A percentile compares a stretch with the other conserved stretches of the same genome.
Evolutionary conservation across 2,329 filamentous ascomycete species (phyloP).

Genomic region (Fragosphaeria purpurea): DNA sequence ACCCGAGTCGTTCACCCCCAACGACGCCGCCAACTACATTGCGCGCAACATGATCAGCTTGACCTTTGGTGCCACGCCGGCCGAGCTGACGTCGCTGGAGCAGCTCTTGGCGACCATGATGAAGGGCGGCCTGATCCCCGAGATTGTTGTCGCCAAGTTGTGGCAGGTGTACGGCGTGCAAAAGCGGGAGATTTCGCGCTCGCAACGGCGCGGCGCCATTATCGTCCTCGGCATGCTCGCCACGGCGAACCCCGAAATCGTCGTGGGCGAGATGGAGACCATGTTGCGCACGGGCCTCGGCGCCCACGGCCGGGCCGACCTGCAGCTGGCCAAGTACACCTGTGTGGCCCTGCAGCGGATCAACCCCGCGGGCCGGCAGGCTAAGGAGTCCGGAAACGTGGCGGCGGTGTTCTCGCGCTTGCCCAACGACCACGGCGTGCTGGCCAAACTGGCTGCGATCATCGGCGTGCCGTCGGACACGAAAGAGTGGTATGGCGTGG

Average conservation of each 20-base stretch:
- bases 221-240: constrained; percentile 96
- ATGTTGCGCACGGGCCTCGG: constrained; percentile 89
- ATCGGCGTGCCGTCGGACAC: constrained; percentile 77
- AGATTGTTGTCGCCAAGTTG: constrained; percentile 78
- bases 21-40: constrained; percentile 90
- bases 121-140: constrained; percentile 79
- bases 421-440: constrained; percentile 83
- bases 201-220: constrained; percentile 83
- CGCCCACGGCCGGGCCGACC: constrained; percentile 65
- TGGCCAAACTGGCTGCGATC: constrained; percentile 71
- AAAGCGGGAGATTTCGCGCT: constrained; percentile 83
- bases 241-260: constrained; percentile 82
- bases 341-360: constrained; percentile 89
- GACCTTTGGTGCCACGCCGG: constrained; percentile 89
- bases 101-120: constrained; percentile 96
- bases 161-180: constrained; percentile 98
- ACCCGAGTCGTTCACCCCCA: constrained; percentile 74
- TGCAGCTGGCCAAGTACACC: constrained; percentile 87
- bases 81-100: constrained; percentile 89
- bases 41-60: constrained; percentile 98
- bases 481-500: constrained; percentile 93
- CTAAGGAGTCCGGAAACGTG: constrained; percentile 53
- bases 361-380: constrained; percentile 72
- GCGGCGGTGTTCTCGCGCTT: constrained; percentile 65
- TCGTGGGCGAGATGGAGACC: constrained; percentile 87